phyloP scores from a whole-genome alignment of 495 filamentous ascomycete species.

The Amorphotheca resinae region DNA sequence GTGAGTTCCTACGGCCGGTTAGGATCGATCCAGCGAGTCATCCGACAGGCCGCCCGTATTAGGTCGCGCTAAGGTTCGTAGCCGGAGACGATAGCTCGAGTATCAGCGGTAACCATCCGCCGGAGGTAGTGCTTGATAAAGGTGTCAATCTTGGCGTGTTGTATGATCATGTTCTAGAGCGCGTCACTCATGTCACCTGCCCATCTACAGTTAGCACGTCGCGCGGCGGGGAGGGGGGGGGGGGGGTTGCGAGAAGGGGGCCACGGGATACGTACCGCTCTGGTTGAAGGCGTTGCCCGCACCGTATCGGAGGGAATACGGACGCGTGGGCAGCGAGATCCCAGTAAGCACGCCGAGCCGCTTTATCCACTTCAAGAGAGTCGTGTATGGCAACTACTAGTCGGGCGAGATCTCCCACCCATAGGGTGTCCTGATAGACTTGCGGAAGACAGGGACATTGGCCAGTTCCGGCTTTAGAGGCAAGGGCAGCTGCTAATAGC shows the following conservation, averaged over 20 bases:
- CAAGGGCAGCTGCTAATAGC: slow-evolving; percentile 22
- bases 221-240: not conserved
- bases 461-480: slow-evolving; percentile 15
- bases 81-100: slow-evolving; percentile 23
- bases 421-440: slow-evolving; percentile 22
- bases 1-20: slow-evolving; percentile 23
- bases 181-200: slow-evolving; percentile 25
- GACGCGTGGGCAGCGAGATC: slow-evolving; percentile 22
- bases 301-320: slow-evolving; percentile 28
- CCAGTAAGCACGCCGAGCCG: slow-evolving; percentile 22
- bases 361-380: slow-evolving; percentile 24
- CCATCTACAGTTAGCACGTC: slow-evolving; percentile 11
- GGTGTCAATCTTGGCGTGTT: slow-evolving; percentile 24
- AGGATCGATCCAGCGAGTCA: slow-evolving; percentile 26
- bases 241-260: slow-evolving; percentile 4
- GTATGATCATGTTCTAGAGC: slow-evolving; percentile 26
- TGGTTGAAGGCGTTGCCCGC: slow-evolving; percentile 27
- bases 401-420: slow-evolving; percentile 26
- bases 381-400: slow-evolving; percentile 24
- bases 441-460: slow-evolving; percentile 19
- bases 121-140: slow-evolving; percentile 27
- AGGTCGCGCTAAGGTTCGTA: slow-evolving; percentile 24
- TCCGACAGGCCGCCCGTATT: slow-evolving; percentile 24
- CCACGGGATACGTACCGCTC: slow-evolving; percentile 20
- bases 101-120: slow-evolving; percentile 23